Evolutionary conservation across 2,329 filamentous ascomycete genomes (phyloP).

Genomic region (Paecilomyces dactylethromorphus): DNA sequence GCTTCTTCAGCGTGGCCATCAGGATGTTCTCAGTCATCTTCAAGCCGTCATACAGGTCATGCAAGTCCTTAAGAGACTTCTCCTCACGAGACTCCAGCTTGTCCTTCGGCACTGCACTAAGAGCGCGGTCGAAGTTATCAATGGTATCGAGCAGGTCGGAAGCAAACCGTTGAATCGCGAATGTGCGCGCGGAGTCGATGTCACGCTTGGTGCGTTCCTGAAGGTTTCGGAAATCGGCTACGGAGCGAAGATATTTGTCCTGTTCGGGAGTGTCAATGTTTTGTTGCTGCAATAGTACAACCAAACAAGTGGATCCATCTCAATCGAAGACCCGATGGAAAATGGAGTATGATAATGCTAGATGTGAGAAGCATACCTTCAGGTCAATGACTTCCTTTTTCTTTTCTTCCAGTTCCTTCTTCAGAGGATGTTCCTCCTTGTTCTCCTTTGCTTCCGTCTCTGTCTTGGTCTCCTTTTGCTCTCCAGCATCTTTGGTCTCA

Average conservation of each 20-base stretch:
- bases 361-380: conserved; percentile 57
- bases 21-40: conserved; percentile 93
- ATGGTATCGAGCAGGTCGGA: conserved; percentile 91
- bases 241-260: conserved; percentile 90
- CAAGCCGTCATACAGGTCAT: conserved; percentile 77
- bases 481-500: conserved; percentile 5
- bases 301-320: neutral
- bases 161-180: conserved; percentile 90
- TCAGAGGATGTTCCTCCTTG: conserved; percentile 44
- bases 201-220: conserved; percentile 92
- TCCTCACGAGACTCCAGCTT: conserved; percentile 56
- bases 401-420: conserved; percentile 65
- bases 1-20: conserved; percentile 82
- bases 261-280: conserved; percentile 30
- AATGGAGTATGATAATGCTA: conserved; percentile 2
- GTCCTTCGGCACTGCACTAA: conserved; percentile 68
- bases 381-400: conserved; percentile 69
- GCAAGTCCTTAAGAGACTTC: conserved; percentile 62
- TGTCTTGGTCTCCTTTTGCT: conserved; percentile 26
- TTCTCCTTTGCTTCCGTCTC: conserved; percentile 40
- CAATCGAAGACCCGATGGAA: neutral
- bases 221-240: conserved; percentile 96
- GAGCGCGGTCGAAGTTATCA: conserved; percentile 93
- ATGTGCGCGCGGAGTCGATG: conserved; percentile 78
- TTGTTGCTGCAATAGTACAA: neutral